phyloP scores from a whole-genome alignment of 352 stramenopile genomes.

The Peronospora farinosa region DNA sequence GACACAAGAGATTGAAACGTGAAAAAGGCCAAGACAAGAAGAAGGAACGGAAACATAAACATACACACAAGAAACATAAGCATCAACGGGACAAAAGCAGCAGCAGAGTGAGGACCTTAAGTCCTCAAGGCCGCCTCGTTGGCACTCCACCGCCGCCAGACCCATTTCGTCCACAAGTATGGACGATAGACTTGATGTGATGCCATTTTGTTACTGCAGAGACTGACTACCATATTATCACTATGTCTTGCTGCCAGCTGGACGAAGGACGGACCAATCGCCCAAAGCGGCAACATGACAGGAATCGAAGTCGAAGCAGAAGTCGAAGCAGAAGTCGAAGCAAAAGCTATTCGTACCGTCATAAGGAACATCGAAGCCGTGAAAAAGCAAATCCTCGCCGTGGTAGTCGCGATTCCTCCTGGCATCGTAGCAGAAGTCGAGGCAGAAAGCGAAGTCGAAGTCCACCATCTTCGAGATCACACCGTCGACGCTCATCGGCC shows the following conservation, averaged over 20 bases:
- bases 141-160: conserved; percentile 52
- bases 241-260: conserved; percentile 23
- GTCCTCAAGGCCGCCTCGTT: conserved; percentile 19
- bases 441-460: conserved; percentile 23
- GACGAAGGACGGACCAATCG: conserved; percentile 32
- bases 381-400: not conserved
- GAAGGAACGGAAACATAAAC: conserved; percentile 26
- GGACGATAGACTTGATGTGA: not conserved
- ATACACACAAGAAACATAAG: conserved; percentile 29
- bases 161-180: conserved; percentile 56
- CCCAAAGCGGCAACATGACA: not conserved
- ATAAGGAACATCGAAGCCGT: conserved; percentile 9
- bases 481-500: conserved; percentile 22
- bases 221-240: conserved; percentile 2
- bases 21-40: conserved; percentile 6
- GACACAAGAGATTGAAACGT: conserved; percentile 18
- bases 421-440: conserved; percentile 24
- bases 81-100: conserved; percentile 14
- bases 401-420: conserved; percentile 9
- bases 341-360: conserved; percentile 1
- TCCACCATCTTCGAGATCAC: conserved; percentile 9
- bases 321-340: conserved; percentile 2
- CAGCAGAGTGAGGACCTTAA: conserved; percentile 17
- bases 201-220: not conserved
- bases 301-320: conserved; percentile 21